These are phyloP conservation scores for Mimosa bimucronata DNA, from an alignment of 306 rosid genomes.

Conservation along the genomic window DNA sequence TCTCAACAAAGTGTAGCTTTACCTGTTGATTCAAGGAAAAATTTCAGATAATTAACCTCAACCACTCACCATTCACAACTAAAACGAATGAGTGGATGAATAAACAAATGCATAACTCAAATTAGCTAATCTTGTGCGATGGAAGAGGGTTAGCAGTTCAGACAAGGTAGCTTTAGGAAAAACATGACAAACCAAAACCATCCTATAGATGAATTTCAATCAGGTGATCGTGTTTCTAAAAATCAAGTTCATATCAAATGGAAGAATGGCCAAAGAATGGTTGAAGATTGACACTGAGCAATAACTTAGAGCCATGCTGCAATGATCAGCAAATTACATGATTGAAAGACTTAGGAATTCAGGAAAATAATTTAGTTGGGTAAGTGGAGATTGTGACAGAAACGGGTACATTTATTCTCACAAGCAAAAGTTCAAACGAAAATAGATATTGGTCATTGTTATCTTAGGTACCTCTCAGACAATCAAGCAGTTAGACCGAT, in stretches of 20 bases:
- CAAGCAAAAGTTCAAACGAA: conserved; percentile 9
- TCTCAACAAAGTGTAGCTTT: conserved; percentile 72
- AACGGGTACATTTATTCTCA: background rate
- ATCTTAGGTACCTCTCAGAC: conserved; percentile 3
- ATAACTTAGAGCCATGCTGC: background rate
- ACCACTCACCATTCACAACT: background rate
- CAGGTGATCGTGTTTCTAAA: background rate
- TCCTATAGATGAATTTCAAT: background rate
- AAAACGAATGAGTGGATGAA: conserved; percentile 19
- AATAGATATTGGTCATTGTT: conserved; percentile 7
- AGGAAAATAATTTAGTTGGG: conserved; percentile 6
- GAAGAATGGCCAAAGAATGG: background rate
- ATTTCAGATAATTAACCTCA: conserved; percentile 20
- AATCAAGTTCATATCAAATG: conserved; percentile 6
- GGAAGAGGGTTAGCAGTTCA: background rate
- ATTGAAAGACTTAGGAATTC: background rate
- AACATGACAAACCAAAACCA: conserved; percentile 15
- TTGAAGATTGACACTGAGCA: background rate
- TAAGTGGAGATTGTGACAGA: background rate
- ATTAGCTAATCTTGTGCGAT: conserved; percentile 9
- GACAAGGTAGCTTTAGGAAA: background rate
- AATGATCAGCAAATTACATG: conserved; percentile 5
- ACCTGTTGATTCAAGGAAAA: conserved; percentile 52
- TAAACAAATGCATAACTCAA: conserved; percentile 24
- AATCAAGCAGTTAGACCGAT: background rate